Base-by-base conservation (phyloP, 495 filamentous ascomycete genomes). In the Penicillium lividum region DNA sequence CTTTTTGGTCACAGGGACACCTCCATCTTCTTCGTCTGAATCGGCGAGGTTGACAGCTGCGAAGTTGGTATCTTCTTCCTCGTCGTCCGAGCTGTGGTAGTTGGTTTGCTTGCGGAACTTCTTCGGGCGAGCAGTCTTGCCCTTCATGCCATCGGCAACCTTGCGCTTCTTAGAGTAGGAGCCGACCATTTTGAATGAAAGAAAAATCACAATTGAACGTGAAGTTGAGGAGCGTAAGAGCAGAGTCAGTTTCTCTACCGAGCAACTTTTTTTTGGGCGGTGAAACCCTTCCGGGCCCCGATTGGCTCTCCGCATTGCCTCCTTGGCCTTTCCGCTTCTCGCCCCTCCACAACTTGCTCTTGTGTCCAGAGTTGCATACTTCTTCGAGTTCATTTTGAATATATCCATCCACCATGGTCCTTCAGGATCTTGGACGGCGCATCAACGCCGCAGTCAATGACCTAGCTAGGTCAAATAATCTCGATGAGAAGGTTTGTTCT, bases 361-460 rank as follows among this genome's bases (percentile, higher is more conserved):
- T 53, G 31, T 10, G 43, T 51, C 43, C 25, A 27, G 43, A 27
- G 43, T 57, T 50, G 50, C 56, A 48, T 44, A 49, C 22, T 51
- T 40, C 36, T 51, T 58, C 42, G 47, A 42, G 53, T 51, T 52
- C 59, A 34, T 34, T 54, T 13, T 30, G n/a, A 49, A 29, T 7
- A 53, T 27, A 48, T 13, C 31, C 9, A 59, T 54, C 48, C 73
- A 79, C 52, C 67, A 98, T 99, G 94, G 94, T 99, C 81, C 86
- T 99, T 62, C 92, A 96, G 86, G 94, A 98, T 84, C 82, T 99
- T 27, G 94, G 94, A 62, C 91, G 93, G 83, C 95, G 95, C 73
- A 97, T 99, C 73, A 98, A 97, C 74, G 85, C 90, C 78, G 94
- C 94, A 63, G 89, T 99, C 71, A 91, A 87, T 64, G 93, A 98